These are phyloP conservation scores for Ogataea siamensis DNA, from an alignment of 805 yeast genomes.

Conservation along the genomic window DNA sequence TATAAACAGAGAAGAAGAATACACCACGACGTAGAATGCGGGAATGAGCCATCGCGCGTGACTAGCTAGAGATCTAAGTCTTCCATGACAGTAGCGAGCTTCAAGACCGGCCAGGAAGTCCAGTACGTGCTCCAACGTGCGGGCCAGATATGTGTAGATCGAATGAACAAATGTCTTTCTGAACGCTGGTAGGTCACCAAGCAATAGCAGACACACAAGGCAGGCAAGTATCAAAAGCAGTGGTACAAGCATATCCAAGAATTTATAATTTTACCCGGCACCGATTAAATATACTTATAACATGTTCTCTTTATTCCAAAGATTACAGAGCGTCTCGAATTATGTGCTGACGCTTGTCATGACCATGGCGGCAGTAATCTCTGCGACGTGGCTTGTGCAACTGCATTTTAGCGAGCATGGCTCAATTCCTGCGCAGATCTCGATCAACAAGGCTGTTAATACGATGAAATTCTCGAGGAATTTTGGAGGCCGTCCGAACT, in stretches of 20 bases:
- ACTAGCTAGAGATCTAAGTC: constrained; percentile 21
- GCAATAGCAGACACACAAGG: constrained; percentile 36
- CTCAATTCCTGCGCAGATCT: constrained; percentile 31
- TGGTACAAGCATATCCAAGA: constrained; percentile 5
- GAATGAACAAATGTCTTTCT: constrained; percentile 30
- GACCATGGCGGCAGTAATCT: constrained; percentile 45
- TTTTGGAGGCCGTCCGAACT: constrained; percentile 60
- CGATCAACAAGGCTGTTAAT: constrained; percentile 24
- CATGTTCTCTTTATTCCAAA: constrained; percentile 23
- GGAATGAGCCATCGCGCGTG: constrained; percentile 45
- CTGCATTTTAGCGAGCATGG: constrained; percentile 46
- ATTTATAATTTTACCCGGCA: constrained; percentile 5
- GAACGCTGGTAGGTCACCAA: constrained; percentile 48
- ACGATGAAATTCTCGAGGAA: constrained; percentile 28
- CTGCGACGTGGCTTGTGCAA: constrained; percentile 48
- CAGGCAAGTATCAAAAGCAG: constrained; percentile 12
- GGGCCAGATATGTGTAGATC: not conserved
- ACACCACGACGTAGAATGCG: constrained; percentile 36
- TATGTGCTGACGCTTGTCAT: constrained; percentile 52
- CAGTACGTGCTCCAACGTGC: not conserved
- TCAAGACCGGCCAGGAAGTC: not conserved
- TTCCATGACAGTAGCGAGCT: constrained; percentile 12
- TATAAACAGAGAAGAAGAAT: constrained; percentile 30
- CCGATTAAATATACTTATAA: constrained; percentile 1
- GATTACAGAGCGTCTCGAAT: constrained; percentile 49